Conservation (phyloP, 352 stramenopile species). For the Globisporangium okanoganense region DNA sequence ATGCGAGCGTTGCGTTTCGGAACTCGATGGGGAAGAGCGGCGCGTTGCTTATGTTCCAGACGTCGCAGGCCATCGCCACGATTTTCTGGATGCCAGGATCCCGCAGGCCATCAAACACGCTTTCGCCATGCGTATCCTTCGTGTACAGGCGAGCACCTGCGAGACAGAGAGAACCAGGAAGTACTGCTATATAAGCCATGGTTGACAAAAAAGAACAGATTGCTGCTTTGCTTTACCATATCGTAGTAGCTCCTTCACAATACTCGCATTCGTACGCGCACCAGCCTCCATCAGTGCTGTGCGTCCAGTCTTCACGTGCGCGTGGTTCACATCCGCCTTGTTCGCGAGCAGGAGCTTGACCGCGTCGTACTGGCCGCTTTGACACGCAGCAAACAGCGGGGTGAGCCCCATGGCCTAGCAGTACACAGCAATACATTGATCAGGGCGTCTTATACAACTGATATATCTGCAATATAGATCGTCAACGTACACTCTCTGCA, state of each 20-base stretch:
- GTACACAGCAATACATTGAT: neutral
- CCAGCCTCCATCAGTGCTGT: constrained; percentile 64
- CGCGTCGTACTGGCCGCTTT: constrained; percentile 41
- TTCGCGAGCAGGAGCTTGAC: constrained; percentile 41
- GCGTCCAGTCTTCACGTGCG: constrained; percentile 46
- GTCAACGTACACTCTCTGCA: constrained; percentile 41
- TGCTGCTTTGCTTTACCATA: constrained; percentile 27
- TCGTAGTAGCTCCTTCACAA: constrained; percentile 57
- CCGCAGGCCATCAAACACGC: constrained; percentile 40
- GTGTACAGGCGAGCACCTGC: constrained; percentile 40
- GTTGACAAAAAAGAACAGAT: neutral
- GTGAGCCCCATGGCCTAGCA: constrained; percentile 65
- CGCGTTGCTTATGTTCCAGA: constrained; percentile 33
- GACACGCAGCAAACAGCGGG: constrained; percentile 49
- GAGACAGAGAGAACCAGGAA: neutral
- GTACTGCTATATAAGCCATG: neutral
- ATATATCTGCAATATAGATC: neutral
- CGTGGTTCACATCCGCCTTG: constrained; percentile 46
- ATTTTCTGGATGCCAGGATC: constrained; percentile 27
- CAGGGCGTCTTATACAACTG: neutral
- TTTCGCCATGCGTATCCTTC: constrained; percentile 42
- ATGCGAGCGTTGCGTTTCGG: constrained; percentile 25
- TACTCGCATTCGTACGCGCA: constrained; percentile 24
- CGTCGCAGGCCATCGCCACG: constrained; percentile 27
- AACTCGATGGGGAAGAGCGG: constrained; percentile 51